These are phyloP conservation scores for Schoenoplectus tabernaemontani DNA, from an alignment of 202 grass and related monocot species.

Conservation along the genomic window DNA sequence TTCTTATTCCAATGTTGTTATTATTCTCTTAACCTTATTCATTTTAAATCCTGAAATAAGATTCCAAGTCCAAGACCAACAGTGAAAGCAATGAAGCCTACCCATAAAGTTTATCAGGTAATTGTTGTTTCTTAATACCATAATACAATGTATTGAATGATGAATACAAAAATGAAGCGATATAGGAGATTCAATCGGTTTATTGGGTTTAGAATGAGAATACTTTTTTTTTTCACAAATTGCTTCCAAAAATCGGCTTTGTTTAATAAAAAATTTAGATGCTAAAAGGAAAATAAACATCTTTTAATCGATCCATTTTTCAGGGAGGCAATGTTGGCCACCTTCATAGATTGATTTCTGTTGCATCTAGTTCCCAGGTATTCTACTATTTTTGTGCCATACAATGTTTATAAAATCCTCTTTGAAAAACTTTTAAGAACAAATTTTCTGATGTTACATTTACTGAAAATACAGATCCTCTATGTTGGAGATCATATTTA, in stretches of 20 bases:
- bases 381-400: conserved; percentile 23
- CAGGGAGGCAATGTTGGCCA: conserved; percentile 93
- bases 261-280: too few relatives aligned
- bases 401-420: conserved; percentile 9
- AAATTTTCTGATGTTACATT: conserved; percentile 8
- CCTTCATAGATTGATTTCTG: conserved; percentile 77
- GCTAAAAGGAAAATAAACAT: not conserved
- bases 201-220: not conserved
- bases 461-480: conserved; percentile 44
- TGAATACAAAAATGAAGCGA: not conserved
- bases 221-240: conserved; percentile 3
- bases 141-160: too few relatives aligned
- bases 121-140: conserved; percentile 11
- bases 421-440: not conserved
- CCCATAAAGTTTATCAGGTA: conserved; percentile 93
- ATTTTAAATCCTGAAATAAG: conserved; percentile 28
- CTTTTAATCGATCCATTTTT: conserved; percentile 28
- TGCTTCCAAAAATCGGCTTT: not conserved
- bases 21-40: conserved; percentile 23
- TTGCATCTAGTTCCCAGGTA: conserved; percentile 98
- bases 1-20: conserved; percentile 13
- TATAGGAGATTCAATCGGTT: not conserved
- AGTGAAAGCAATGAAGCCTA: conserved; percentile 27
- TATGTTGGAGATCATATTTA: conserved; percentile 99
- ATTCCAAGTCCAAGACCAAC: conserved; percentile 61